Conservation (phyloP, 2,329 filamentous ascomycete species). For the Rhytidhysteron rufulum region DNA sequence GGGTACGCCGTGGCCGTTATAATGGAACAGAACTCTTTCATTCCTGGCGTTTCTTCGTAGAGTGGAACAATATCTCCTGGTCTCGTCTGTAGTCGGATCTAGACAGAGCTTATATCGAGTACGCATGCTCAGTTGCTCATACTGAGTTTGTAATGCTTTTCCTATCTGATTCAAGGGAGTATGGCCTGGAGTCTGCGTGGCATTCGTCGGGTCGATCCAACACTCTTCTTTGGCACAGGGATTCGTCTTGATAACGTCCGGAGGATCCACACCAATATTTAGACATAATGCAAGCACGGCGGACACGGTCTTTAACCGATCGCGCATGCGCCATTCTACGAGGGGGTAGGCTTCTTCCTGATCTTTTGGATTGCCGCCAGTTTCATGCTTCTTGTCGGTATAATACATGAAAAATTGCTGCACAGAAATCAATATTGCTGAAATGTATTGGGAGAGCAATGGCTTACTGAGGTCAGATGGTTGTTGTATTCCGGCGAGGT, state of each 20-base stretch:
- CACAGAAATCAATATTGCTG: too few relatives aligned
- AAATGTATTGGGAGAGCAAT: too few relatives aligned
- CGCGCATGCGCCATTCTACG: conserved; percentile 96
- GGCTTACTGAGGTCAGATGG: conserved; percentile 71
- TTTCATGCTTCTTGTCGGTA: conserved; percentile 96
- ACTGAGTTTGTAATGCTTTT: conserved; percentile 92
- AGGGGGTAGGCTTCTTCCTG: conserved; percentile 53
- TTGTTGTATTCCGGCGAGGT: conserved; percentile 86
- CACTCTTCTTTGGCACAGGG: conserved; percentile 92
- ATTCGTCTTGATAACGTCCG: conserved; percentile 92
- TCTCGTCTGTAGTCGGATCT: conserved; percentile 95
- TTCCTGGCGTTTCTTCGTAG: conserved; percentile 90
- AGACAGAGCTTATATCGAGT: conserved; percentile 98
- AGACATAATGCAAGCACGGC: conserved; percentile 91
- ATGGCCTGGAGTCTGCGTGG: conserved; percentile 63
- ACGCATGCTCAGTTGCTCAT: conserved; percentile 88
- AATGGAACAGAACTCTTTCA: conserved; percentile 94
- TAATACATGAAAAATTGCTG: conserved; percentile 99
- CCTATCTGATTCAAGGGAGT: conserved; percentile 93
- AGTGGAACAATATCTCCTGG: conserved; percentile 91
- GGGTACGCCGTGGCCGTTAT: conserved; percentile 96
- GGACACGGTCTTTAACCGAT: conserved; percentile 93
- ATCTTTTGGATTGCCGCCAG: conserved; percentile 77
- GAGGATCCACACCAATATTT: conserved; percentile 96
- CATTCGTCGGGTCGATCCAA: conserved; percentile 87